Evolutionary conservation across 345 rosid species (phyloP), one percentile per base, ranked within the genome.

Genomic region (Stellera chamaejasme): DNA sequence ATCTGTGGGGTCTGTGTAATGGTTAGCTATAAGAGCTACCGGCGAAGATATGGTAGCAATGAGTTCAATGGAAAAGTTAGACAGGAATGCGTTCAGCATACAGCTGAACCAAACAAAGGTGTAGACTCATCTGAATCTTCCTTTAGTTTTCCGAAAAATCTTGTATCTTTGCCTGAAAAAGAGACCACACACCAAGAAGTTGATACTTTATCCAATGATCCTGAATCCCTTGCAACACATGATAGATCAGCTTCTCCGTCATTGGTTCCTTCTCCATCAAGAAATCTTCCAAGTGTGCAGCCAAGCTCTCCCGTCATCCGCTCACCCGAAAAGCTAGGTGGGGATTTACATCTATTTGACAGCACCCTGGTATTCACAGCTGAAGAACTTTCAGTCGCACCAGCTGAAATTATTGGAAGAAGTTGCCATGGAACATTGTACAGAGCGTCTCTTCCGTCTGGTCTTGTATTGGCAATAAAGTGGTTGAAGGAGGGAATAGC

Each of bases 401-500:
- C 89, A 8, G 96, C 96, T 43, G 96, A 90, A 78, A 78, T 81
- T 14, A 70, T 79, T 6, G 97, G 97, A 63, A 84, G 80, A 66
- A 90, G 97, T 53, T 90, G 96, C 64, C 97, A 90, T 25, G 97
- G 97, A 47, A 65, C 80, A 0, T 62, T 83, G 52, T 90, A 81
- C 69, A 81, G 75, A 69, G 97, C 93, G 26, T 75, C 79, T 23
- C 97, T 90, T 41, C 76, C 70, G 61, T 79, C 85, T 11, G 91
- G 82, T 61, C 48, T 26, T 45, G 59, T 73, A 14, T 67, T 90
- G 71, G 94, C 88, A 1, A 83, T 90, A 51, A 90, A 82, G 72
- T 81, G 97, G 93, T 72, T 90, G 51, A 84, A 81, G 64, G 93
- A 82, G 69, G 97, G 97, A 56, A 82, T 81, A 59, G 81, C 85